Evolutionary conservation across 1,139 yeast genomes (phyloP), one percentile per base, ranked within the genome.

Genomic region (Diutina pseudorugosa): DNA sequence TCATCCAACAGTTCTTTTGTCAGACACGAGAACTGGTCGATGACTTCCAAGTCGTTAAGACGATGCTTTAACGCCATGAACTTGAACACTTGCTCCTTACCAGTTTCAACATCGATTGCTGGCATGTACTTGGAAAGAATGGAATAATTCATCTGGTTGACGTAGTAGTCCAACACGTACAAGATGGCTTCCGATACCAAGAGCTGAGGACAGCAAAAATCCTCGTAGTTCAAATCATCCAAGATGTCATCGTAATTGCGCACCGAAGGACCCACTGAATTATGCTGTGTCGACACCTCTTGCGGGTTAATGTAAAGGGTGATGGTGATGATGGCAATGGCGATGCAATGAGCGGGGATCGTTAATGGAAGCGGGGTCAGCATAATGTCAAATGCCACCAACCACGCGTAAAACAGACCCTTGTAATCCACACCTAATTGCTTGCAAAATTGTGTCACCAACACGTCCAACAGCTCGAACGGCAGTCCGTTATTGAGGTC

Each of bases 321-420:
- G 6, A 75, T 68, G 36, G 73, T 73, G 18, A 74, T 67, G 33
- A 82, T 77, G 1, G 91, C 88, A 53, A 89, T 65, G 0, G 97
- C 94, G 50, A 85, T 80, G 44, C 86, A 77, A 63, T 90, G 95
- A 1, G 91, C 84, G 0, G 98, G 95, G 16, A 80, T 75, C 62
- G 80, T 82, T 43, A 93, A 67, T 18, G 83, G 78, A 19, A 85
- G 73, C 42, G 86, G 87, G 1, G 96, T 82, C 53, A 83, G 78
- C 63, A 84, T 81, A 14, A 85, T 73, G 62, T 93, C 98, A 58
- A 82, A 81, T 16, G 83, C 73, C 4, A 91, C 73, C 23, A 80
- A 67, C 96, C 97, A 93, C 3, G 91, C 82, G 51, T 80, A 67
- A 59, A 76, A 72, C 9, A 82, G 71, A 23, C 74, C 62, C 25